These are phyloP conservation scores for Mrakia gelida DNA, from an alignment of 768 basidiomycete genomes.

Conservation along the genomic window DNA sequence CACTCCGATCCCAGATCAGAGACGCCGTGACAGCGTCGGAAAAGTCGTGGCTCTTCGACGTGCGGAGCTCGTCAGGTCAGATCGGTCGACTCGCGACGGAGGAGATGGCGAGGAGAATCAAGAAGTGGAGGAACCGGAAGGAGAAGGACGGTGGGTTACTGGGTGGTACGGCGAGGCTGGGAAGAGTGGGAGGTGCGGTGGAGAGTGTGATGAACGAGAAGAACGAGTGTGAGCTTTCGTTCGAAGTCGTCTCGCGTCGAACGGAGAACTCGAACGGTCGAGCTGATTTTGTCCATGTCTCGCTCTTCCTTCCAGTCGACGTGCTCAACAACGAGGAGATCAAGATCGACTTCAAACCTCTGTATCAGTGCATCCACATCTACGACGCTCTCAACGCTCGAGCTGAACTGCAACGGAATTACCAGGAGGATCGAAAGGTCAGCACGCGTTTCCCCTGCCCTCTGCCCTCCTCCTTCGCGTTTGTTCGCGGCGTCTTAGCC, in stretches of 20 bases:
- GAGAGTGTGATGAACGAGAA: conserved; percentile 74
- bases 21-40: conserved; percentile 89
- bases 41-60: conserved; percentile 95
- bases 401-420: conserved; percentile 81
- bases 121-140: conserved; percentile 75
- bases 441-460: conserved; percentile 15
- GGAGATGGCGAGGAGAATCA: conserved; percentile 75
- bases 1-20: conserved; percentile 80
- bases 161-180: conserved; percentile 69
- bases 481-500: too few species aligned
- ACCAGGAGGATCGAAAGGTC: conserved; percentile 95
- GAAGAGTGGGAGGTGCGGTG: conserved; percentile 64
- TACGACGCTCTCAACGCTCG: conserved; percentile 87
- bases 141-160: conserved; percentile 68
- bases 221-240: conserved; percentile 70
- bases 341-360: conserved; percentile 84
- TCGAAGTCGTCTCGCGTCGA: background rate
- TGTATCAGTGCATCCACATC: conserved; percentile 96
- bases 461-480: background rate
- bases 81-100: conserved; percentile 85
- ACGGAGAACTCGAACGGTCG: too few species aligned
- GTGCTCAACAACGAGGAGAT: conserved; percentile 86
- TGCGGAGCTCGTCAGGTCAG: conserved; percentile 76
- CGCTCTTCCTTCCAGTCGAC: conserved; percentile 56
- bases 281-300: background rate